These are phyloP conservation scores for Citrus hindsii DNA, from an alignment of 345 rosid species.

Conservation along the genomic window DNA sequence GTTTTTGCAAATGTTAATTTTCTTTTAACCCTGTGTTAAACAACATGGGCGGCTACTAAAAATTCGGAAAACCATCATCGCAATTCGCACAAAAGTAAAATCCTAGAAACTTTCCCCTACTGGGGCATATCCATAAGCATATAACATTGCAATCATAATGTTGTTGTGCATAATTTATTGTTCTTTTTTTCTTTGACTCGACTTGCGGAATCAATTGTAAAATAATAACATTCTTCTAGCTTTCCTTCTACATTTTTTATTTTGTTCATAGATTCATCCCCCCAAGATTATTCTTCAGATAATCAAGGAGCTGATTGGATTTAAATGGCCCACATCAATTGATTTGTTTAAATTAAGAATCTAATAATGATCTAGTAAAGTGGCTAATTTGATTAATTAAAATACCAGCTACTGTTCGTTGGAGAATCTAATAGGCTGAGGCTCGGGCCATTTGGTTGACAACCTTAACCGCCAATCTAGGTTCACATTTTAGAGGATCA, in stretches of 20 bases:
- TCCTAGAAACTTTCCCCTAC: neutral
- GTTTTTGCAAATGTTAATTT: neutral
- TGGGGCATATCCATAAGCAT: neutral
- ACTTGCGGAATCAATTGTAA: neutral
- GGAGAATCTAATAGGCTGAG: neutral
- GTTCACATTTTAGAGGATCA: neutral
- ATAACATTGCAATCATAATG: neutral
- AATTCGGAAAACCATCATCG: neutral
- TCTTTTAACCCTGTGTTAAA: neutral
- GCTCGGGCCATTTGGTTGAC: neutral
- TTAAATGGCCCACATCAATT: neutral
- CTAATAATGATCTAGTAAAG: neutral
- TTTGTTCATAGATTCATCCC: conserved; percentile 11
- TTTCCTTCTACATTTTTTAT: neutral
- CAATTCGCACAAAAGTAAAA: too few relatives aligned
- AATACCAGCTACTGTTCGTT: neutral
- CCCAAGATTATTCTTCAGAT: conserved; percentile 4
- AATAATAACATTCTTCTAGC: neutral
- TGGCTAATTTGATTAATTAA: neutral
- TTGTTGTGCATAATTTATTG: neutral
- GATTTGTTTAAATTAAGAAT: neutral
- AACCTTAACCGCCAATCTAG: neutral
- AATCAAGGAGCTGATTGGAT: conserved; percentile 16
- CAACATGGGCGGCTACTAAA: conserved; percentile 8
- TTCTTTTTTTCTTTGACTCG: neutral